These are phyloP conservation scores for Aspergillus aculeatus DNA, from an alignment of 2,329 filamentous ascomycete species.

Conservation along the genomic window DNA sequence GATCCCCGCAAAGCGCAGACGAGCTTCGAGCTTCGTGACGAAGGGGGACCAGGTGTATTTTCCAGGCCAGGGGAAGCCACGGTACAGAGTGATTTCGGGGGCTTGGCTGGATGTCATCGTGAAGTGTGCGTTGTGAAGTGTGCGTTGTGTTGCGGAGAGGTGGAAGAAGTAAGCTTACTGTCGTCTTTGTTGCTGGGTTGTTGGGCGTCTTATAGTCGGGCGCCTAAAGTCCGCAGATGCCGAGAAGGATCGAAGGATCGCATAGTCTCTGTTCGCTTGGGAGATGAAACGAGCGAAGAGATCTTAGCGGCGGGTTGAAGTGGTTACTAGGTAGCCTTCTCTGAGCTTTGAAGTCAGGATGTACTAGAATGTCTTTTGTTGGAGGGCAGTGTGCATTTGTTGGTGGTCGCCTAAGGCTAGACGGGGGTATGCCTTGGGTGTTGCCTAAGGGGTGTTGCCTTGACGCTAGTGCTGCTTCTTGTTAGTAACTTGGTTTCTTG, in stretches of 20 bases:
- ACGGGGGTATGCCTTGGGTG: no score
- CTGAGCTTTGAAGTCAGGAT: not conserved
- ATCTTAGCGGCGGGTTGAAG: not conserved
- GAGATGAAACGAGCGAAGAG: not conserved
- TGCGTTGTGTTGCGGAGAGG: not conserved
- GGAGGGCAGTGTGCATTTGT: not conserved
- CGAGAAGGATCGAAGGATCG: not conserved
- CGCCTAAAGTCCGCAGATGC: not conserved
- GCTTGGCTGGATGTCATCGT: not conserved
- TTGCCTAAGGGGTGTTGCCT: not conserved
- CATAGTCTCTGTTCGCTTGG: not conserved
- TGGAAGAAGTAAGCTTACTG: not conserved
- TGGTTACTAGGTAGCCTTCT: not conserved
- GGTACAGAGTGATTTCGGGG: constrained; percentile 45
- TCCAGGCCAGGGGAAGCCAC: constrained; percentile 47
- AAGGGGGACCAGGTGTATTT: constrained; percentile 61
- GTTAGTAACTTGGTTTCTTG: no score
- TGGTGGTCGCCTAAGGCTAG: not conserved
- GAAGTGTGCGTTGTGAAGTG: not conserved
- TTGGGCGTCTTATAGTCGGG: not conserved
- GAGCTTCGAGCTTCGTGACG: constrained; percentile 62
- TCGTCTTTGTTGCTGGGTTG: not conserved
- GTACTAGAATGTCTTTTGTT: not conserved
- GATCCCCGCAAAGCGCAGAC: constrained; percentile 55
- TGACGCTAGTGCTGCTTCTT: not conserved